These are phyloP conservation scores for Sphagnurus paluster DNA, from an alignment of 1,284 basidiomycete genomes.

Conservation along the genomic window DNA sequence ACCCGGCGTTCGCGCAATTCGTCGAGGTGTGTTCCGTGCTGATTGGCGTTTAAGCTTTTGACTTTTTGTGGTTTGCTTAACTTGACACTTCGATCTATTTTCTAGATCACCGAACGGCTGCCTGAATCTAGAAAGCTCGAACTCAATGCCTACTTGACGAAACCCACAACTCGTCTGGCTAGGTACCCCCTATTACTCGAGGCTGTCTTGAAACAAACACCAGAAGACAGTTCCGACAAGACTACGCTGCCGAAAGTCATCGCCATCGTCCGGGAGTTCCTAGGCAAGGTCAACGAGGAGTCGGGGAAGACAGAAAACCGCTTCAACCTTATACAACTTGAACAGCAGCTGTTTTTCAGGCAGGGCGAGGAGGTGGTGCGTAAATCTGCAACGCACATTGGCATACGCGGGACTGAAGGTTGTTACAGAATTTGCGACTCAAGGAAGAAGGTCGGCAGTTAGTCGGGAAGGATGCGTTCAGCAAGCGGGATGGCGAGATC, in stretches of 20 bases:
- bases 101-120: constrained; percentile 83
- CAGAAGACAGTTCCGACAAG: constrained; percentile 91
- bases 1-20: constrained; percentile 93
- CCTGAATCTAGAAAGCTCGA: constrained; percentile 97
- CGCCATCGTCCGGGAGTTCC: constrained; percentile 79
- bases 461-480: constrained; percentile 92
- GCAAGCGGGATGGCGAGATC: constrained; percentile 91
- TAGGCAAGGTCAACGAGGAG: constrained; percentile 89
- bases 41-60: too few relatives aligned
- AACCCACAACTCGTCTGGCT: constrained; percentile 96
- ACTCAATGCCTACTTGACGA: constrained; percentile 97
- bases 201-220: constrained; percentile 92
- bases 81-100: constrained; percentile 3
- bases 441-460: constrained; percentile 89
- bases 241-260: constrained; percentile 78
- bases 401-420: constrained; percentile 3
- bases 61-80: background rate
- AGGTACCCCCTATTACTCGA: constrained; percentile 94
- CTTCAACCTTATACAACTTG: constrained; percentile 89
- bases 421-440: constrained; percentile 76
- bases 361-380: constrained; percentile 83
- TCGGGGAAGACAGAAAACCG: constrained; percentile 92
- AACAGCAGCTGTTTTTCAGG: constrained; percentile 85
- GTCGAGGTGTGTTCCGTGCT: constrained; percentile 72
- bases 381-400: constrained; percentile 19